Evolutionary conservation across 352 stramenopile species (phyloP).

Genomic region (Pythium scleroteichum): DNA sequence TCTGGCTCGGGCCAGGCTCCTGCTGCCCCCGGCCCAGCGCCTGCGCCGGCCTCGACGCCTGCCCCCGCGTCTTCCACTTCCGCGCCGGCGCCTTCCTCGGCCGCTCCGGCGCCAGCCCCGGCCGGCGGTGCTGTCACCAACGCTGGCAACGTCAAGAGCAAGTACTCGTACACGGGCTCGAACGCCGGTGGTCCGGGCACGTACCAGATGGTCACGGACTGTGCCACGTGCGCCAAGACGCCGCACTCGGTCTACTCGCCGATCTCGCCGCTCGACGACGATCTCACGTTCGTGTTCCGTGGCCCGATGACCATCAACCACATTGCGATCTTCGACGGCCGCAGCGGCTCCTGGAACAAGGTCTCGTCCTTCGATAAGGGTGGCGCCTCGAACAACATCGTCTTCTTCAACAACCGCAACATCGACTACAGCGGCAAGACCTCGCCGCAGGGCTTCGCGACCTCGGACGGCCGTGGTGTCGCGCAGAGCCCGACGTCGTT

Average conservation of each 20-base stretch:
- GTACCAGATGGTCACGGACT: slow-evolving; percentile 76
- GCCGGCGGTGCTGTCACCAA: slow-evolving; percentile 31
- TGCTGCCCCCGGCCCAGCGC: background rate
- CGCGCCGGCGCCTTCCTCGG: background rate
- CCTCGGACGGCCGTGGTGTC: slow-evolving; percentile 46
- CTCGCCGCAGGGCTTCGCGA: slow-evolving; percentile 63
- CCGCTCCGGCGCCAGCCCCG: slow-evolving; percentile 13
- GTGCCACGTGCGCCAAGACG: slow-evolving; percentile 52
- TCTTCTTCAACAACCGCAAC: slow-evolving; percentile 87
- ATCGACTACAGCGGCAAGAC: slow-evolving; percentile 59
- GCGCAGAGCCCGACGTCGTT: slow-evolving; percentile 47
- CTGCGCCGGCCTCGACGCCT: slow-evolving; percentile 8
- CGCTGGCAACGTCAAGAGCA: slow-evolving; percentile 37
- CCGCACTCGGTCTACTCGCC: slow-evolving; percentile 39
- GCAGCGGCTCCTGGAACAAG: slow-evolving; percentile 46
- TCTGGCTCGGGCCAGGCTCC: background rate
- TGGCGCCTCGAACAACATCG: slow-evolving; percentile 57
- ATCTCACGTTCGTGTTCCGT: slow-evolving; percentile 67
- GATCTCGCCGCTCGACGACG: slow-evolving; percentile 63
- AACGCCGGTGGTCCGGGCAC: slow-evolving; percentile 52
- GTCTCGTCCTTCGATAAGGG: slow-evolving; percentile 69
- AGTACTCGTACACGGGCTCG: slow-evolving; percentile 58
- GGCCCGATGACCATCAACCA: slow-evolving; percentile 68
- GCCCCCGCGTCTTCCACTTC: background rate
- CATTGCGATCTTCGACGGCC: slow-evolving; percentile 72